Base-by-base conservation (phyloP, 2,329 filamentous ascomycete genomes). In the Clarireedia monteithiana region DNA sequence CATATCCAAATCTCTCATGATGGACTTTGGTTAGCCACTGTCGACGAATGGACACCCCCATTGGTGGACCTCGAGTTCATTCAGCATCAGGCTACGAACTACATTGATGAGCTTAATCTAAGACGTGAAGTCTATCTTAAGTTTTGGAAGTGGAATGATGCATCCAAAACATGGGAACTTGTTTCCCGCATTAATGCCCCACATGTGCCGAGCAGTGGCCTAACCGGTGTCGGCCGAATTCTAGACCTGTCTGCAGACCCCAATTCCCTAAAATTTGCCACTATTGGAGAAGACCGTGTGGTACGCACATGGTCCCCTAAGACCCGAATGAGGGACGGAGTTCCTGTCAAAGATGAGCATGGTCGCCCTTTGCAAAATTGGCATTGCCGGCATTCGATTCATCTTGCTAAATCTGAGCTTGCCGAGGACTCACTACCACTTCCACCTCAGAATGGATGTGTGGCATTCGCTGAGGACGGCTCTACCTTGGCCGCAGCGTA, bases 41-140 rank as follows among this genome's bases (percentile, higher is more conserved):
- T 95, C 1, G 94, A 99, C 68, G 88, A 91, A 66, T 99, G 94
- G 94, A 79, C 80, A 51, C 91, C 91, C 1, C 83, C 88, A 9
- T 73, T 75, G 12, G 75, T 80, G 58, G 91, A 96, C 66, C 72
- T 88, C 14, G 78, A 81, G 40, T 78, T 79, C 55, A 70, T 88
- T 7, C 74, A 75, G 52, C 73, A 79, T 59, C 67, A 75, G 20
- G 72, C 70, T 42, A 71, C 68, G n/a, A 67, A 70, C 52, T 71
- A 66, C 59, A 74, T 72, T 62, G 77, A 73, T 51, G 77, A 81
- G 56, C 71, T 75, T 30, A 72, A 73, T 34, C 77, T 78, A 59
- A 77, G 75, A 59, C 79, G 79, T 45, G 92, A 97, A 68, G 81
- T 91, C 0, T 88, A 88, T 65, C 76, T 99, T 50, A 96, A 96